Percentiles rank a stretch among this genome's conserved stretches.
These are phyloP conservation scores for Pugionium dolabratum DNA, from an alignment of 345 rosid species.

Conservation along the genomic window DNA sequence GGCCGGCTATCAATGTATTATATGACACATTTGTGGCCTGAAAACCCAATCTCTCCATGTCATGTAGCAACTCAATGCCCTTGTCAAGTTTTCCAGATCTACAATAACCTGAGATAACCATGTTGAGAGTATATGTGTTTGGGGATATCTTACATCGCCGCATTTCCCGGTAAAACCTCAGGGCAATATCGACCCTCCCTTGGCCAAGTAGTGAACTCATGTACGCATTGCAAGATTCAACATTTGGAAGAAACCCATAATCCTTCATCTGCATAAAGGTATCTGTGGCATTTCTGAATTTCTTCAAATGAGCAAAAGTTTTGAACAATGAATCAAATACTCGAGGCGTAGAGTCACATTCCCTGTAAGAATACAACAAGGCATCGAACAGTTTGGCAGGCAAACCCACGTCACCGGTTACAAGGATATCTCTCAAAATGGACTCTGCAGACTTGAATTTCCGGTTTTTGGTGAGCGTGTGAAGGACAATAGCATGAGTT, in stretches of 20 bases:
- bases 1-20: slow-evolving; percentile 74
- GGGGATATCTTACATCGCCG: slow-evolving; percentile 70
- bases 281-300: slow-evolving; percentile 65
- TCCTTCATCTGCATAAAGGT: slow-evolving; percentile 63
- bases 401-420: slow-evolving; percentile 38
- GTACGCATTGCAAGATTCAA: slow-evolving; percentile 82
- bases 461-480: too few relatives aligned
- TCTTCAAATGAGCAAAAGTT: slow-evolving; percentile 67
- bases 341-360: slow-evolving; percentile 73
- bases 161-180: slow-evolving; percentile 69
- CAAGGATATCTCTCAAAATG: slow-evolving; percentile 46
- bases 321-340: slow-evolving; percentile 74
- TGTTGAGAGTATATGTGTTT: slow-evolving; percentile 67
- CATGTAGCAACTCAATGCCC: slow-evolving; percentile 55
- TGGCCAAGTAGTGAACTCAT: slow-evolving; percentile 63
- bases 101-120: slow-evolving; percentile 55
- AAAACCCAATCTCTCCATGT: slow-evolving; percentile 53
- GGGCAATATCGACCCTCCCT: slow-evolving; percentile 61
- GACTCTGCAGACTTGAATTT: slow-evolving; percentile 68
- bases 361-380: slow-evolving; percentile 57
- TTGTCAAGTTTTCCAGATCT: slow-evolving; percentile 64
- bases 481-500: slow-evolving; percentile 50
- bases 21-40: slow-evolving; percentile 53
- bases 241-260: slow-evolving; percentile 62
- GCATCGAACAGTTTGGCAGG: slow-evolving; percentile 64